A percentile compares a stretch with the other conserved stretches of the same genome.
Conservation (phyloP, 768 basidiomycete genomes). For the Xerocomus potaroensis region DNA sequence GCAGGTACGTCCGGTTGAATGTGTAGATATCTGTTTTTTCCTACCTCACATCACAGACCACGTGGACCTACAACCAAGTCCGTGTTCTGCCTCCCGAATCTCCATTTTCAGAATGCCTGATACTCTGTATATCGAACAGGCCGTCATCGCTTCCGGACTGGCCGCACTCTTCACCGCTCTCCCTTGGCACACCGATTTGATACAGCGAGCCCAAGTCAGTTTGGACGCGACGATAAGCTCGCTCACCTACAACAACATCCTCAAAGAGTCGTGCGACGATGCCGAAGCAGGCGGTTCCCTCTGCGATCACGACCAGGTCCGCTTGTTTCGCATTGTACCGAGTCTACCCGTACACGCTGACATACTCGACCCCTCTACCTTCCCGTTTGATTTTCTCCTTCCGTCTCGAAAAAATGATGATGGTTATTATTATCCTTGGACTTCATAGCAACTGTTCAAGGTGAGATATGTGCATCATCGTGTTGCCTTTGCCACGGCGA, state of each 20-base stretch:
- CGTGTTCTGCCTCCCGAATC: not conserved
- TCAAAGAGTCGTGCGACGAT: slow-evolving; percentile 52
- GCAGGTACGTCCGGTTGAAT: slow-evolving; percentile 5
- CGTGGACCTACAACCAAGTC: slow-evolving; percentile 61
- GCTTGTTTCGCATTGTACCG: not conserved
- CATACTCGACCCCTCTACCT: not conserved
- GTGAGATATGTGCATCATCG: not conserved
- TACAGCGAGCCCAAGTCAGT: slow-evolving; percentile 48
- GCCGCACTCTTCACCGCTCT: slow-evolving; percentile 42
- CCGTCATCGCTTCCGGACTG: slow-evolving; percentile 52
- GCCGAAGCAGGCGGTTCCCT: slow-evolving; percentile 34
- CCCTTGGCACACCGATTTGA: slow-evolving; percentile 31
- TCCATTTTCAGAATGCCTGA: not conserved
- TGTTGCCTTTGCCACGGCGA: not conserved
- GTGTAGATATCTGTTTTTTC: not conserved
- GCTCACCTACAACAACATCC: slow-evolving; percentile 38
- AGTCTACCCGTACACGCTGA: not conserved
- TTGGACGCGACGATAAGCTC: slow-evolving; percentile 45
- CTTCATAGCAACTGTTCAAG: slow-evolving; percentile 30
- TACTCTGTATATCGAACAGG: slow-evolving; percentile 27
- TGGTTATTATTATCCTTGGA: not conserved
- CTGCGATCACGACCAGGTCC: slow-evolving; percentile 46
- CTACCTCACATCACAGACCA: slow-evolving; percentile 34
- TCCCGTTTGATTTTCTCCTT: not conserved
- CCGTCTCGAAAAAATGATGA: too few species aligned